A percentile compares a stretch with the other conserved stretches of the same genome.
These are phyloP conservation scores for Suillus bovinus DNA, from an alignment of 768 basidiomycete species.

Conservation along the genomic window DNA sequence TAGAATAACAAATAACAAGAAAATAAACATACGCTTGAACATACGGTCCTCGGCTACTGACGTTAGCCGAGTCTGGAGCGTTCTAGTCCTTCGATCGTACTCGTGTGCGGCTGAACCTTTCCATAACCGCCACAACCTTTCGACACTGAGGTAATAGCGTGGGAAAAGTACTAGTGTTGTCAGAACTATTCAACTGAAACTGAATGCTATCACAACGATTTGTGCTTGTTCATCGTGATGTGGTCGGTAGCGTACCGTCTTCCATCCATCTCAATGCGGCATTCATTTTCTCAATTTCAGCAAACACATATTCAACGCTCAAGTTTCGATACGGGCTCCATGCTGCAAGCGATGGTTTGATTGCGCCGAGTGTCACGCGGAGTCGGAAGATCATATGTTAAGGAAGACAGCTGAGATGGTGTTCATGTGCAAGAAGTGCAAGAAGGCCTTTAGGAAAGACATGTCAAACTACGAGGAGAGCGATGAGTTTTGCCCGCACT, in stretches of 20 bases:
- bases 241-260: constrained; percentile 24
- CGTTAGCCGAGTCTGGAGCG: too few relatives aligned
- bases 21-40: too few relatives aligned
- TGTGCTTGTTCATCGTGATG: constrained; percentile 15
- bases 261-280: not conserved
- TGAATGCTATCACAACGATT: not conserved
- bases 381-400: constrained; percentile 72
- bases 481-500: constrained; percentile 97
- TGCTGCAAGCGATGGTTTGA: constrained; percentile 99
- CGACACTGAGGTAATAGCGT: too few relatives aligned
- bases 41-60: too few relatives aligned
- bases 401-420: constrained; percentile 80
- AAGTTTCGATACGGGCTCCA: constrained; percentile 93
- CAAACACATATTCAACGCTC: constrained; percentile 95
- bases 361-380: constrained; percentile 94
- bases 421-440: constrained; percentile 87
- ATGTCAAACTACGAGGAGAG: constrained; percentile 92
- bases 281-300: constrained; percentile 39
- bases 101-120: too few relatives aligned
- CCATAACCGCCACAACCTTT: too few relatives aligned
- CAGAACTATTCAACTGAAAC: too few relatives aligned
- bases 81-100: too few relatives aligned
- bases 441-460: constrained; percentile 96
- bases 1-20: too few relatives aligned
- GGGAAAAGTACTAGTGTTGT: too few relatives aligned